Evolutionary conservation across 257 asterid species (phyloP), one percentile per base, ranked within the genome.

Genomic region (Solanum etuberosum): DNA sequence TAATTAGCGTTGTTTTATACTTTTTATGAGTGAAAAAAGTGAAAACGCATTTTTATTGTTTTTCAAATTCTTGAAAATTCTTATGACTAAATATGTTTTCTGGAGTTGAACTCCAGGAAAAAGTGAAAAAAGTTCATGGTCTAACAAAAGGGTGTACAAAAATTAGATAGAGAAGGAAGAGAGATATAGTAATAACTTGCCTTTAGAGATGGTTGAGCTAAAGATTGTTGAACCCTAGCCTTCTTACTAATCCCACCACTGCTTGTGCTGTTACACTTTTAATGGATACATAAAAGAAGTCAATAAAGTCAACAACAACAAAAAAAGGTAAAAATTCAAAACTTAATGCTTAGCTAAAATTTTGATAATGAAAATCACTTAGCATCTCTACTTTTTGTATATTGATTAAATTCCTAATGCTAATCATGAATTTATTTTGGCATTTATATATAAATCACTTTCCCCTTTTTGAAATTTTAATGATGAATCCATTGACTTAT

Each of bases 131-230:
- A 18, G 1, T 6, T 54, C 63, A 18, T 54, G 25, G 0, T 54
- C 63, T 18, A 54, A 7, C n/a, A n/a, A 10, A 54, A 54, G n/a
- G 1, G 27, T 74, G 6, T 76, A 40, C 57, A n/a, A 12, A 70
- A n/a, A 23, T 16, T n/a, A 37, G 6, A 29, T 83, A 25, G n/a
- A 37, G 31, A 40, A 71, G 43, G 77, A 86, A 78, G 86, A 85
- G n/a, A 74, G 57, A 76, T 82, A 86, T 89, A 83, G 73, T 87
- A 61, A 61, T 65, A 1, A 68, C 23, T 73, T 86, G 93, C 99
- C 99, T 96, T 96, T 85, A 93, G 91, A 90, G 97, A 94, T 87
- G 98, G 96, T 89, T 94, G 95, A 59, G 95, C 85, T 90, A 98
- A 86, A 46, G 95, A 93, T 37, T 93, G 94, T 86, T 95, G 97